These are phyloP conservation scores for Eutrema heterophyllum DNA, from an alignment of 345 rosid species.

Conservation along the genomic window DNA sequence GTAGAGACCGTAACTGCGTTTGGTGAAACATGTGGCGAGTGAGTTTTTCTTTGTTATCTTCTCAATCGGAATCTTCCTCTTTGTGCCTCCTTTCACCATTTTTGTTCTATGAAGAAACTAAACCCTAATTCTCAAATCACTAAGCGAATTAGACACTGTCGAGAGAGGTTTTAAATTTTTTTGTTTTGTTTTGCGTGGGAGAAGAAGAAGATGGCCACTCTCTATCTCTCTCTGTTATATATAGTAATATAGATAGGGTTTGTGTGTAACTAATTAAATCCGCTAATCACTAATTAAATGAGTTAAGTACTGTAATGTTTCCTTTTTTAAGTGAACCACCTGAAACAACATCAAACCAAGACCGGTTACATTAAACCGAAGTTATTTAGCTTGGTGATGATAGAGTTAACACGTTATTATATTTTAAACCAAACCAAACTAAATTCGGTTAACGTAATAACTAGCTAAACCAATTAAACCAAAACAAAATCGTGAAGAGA, in stretches of 20 bases:
- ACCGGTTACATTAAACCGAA: neutral
- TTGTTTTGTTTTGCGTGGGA: no score
- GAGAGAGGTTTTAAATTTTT: no score
- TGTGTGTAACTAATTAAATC: neutral
- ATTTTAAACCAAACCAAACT: no score
- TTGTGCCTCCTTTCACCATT: neutral
- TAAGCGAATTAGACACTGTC: neutral
- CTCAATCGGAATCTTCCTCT: neutral
- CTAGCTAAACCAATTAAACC: no score
- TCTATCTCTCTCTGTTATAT: no score
- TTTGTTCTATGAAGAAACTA: neutral
- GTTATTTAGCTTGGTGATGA: neutral
- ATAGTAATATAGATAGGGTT: neutral
- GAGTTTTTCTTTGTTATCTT: neutral
- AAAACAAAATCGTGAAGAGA: no score
- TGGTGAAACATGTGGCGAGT: neutral
- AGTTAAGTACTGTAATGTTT: neutral
- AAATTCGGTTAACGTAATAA: no score
- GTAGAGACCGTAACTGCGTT: conserved; percentile 4
- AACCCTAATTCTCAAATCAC: no score
- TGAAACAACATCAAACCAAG: neutral
- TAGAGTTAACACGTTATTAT: no score
- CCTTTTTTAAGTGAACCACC: neutral
- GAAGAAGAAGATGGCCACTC: no score
- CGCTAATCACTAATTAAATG: no score